Base-by-base conservation (phyloP, 1,284 basidiomycete genomes). In the Neonothopanus nambi region DNA sequence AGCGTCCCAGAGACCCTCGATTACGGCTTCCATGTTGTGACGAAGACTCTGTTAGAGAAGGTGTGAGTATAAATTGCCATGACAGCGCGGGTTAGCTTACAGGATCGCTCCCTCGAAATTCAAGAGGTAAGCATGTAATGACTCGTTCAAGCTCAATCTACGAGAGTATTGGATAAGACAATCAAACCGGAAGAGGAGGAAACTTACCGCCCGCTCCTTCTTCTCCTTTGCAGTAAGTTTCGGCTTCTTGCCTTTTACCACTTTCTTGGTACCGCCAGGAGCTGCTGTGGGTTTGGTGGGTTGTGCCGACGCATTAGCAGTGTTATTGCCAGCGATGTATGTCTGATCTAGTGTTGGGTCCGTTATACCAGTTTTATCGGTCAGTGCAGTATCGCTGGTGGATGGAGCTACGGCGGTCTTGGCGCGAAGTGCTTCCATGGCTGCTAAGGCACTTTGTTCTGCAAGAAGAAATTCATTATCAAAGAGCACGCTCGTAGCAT, bases 41-140 rank as follows among this genome's bases (percentile, higher is more conserved):
- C 91, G 81, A 42, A 92, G 74, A 50, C 78, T 82, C 85, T 93
- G 55, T 33, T 33, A 9, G 24, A 26, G 51, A 36, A 39, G n/a
- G 30, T 46, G 48, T 36, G 55, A 9, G 24, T 30, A 5, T 2
- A 13, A 18, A 30, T 8, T 2, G 13, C 33, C 37, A 24, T 51
- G 35, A 17, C 35, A 40, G 20, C 4, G 30, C 18, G 21, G 15
- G 11, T 33, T 17, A 40, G 51, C 85, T 55, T 63, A 91, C 91
- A 3, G 89, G 86, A 68, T 96, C 92, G 61, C 79, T 87, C 13
- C 94, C 93, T 39, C 94, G 81, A 67, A 94, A 98, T 69, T 97
- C 95, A 21, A 97, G 77, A 0, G 95, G 95, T 33, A 97, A 74
- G 54, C 81, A 84, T 30, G 87, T 81, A 38, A 96, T 82, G 35